phyloP scores from a whole-genome alignment of 352 stramenopile species.

The Phytophthora podocarpi region DNA sequence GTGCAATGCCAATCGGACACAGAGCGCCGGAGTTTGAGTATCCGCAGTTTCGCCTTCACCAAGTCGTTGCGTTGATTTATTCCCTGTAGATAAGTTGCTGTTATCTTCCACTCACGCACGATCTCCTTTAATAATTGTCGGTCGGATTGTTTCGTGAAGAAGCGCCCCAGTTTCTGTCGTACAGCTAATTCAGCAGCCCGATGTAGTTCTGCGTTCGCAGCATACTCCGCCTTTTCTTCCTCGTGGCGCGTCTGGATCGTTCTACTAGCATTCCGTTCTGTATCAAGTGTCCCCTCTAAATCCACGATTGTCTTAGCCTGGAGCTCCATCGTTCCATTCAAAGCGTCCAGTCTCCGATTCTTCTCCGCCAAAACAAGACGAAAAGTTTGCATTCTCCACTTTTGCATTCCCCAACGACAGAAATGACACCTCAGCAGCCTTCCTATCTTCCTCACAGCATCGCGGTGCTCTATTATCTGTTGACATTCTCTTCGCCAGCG shows the following conservation, averaged over 20 bases:
- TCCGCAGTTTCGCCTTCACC: constrained; percentile 1
- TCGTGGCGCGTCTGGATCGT: constrained; percentile 8
- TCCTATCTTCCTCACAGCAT: constrained; percentile 3
- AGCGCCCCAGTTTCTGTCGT: constrained; percentile 35
- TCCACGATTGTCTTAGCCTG: constrained; percentile 8
- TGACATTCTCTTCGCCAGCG: constrained; percentile 13
- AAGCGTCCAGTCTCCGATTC: neutral
- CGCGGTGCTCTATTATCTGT: neutral
- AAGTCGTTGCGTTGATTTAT: constrained; percentile 10
- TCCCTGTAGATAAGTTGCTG: neutral
- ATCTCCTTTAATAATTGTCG: constrained; percentile 31
- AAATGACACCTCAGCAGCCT: constrained; percentile 3
- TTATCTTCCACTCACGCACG: constrained; percentile 20
- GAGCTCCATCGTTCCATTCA: constrained; percentile 1
- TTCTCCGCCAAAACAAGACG: constrained; percentile 24
- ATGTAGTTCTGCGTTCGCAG: constrained; percentile 3
- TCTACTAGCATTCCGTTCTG: neutral
- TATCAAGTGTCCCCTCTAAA: constrained; percentile 12
- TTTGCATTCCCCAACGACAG: constrained; percentile 16
- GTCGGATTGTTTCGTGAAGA: constrained; percentile 41
- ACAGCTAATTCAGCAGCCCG: constrained; percentile 22
- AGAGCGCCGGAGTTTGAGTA: constrained; percentile 13
- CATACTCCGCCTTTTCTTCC: constrained; percentile 9
- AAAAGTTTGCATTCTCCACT: constrained; percentile 26
- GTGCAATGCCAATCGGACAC: constrained; percentile 17